These are phyloP conservation scores for Tetradesmus lagerheimii DNA, from an alignment of 139 green algal genomes.

Conservation along the genomic window DNA sequence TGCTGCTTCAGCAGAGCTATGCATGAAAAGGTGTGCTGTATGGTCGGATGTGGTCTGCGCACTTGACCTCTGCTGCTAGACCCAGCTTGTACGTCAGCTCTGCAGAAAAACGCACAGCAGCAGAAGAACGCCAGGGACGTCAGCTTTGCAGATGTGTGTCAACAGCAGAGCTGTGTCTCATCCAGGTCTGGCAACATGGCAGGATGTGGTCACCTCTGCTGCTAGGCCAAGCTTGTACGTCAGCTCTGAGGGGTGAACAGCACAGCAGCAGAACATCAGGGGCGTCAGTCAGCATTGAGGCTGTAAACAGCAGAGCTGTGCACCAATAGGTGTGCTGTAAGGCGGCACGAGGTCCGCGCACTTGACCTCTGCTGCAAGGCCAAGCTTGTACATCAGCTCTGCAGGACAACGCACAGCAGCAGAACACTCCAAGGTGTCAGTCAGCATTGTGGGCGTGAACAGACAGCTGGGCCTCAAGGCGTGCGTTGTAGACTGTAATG, in stretches of 20 bases:
- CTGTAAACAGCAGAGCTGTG: too few species aligned
- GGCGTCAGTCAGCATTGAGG: too few species aligned
- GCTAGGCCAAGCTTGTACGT: not conserved
- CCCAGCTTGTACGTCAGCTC: constrained; percentile 10
- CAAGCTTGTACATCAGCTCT: constrained; percentile 4
- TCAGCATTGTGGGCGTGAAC: too few species aligned
- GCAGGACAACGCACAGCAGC: not conserved
- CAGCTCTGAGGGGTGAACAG: not conserved
- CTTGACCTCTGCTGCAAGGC: not conserved
- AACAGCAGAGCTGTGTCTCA: too few species aligned
- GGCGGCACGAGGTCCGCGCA: not conserved
- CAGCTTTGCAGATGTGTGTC: too few species aligned
- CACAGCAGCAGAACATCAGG: not conserved
- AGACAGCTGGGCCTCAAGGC: too few species aligned
- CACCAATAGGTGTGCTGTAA: too few species aligned
- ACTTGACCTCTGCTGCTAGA: not conserved
- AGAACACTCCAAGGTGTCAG: too few species aligned
- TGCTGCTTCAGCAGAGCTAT: too few species aligned
- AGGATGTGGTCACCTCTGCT: constrained; percentile 1
- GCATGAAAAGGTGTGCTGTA: too few species aligned
- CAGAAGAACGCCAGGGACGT: too few species aligned
- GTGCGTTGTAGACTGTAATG: constrained; percentile 12
- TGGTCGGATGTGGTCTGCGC: not conserved
- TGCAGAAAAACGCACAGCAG: not conserved
- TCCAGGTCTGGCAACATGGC: not conserved